A percentile compares a stretch with the other conserved stretches of the same genome.
These are phyloP conservation scores for Millerago galiae DNA, from an alignment of 805 yeast genomes.

Conservation along the genomic window DNA sequence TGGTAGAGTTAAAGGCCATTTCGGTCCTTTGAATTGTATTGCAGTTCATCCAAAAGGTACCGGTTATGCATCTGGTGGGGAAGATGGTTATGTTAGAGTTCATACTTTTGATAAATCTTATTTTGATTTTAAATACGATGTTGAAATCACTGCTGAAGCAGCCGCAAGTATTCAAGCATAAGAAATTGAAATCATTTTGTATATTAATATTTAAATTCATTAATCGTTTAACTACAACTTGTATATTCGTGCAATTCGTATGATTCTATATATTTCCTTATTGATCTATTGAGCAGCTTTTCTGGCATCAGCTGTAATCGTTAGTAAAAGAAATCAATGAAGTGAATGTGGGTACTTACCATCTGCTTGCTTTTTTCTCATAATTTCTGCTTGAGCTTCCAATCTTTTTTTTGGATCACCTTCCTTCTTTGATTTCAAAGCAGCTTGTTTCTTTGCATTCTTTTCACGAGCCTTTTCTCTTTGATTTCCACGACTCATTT, in stretches of 20 bases:
- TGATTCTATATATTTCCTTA: not conserved
- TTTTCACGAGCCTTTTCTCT: conserved; percentile 90
- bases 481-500: conserved; percentile 98
- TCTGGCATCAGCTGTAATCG: conserved; percentile 41
- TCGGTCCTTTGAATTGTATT: conserved; percentile 94
- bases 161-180: conserved; percentile 16
- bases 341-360: no score
- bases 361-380: conserved; percentile 82
- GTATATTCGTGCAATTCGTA: not conserved
- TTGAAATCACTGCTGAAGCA: conserved; percentile 69
- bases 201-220: conserved; percentile 1
- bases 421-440: conserved; percentile 52
- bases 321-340: conserved; percentile 9
- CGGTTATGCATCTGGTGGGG: conserved; percentile 95
- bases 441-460: conserved; percentile 74
- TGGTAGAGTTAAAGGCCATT: conserved; percentile 97
- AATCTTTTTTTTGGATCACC: conserved; percentile 85
- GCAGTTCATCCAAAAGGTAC: conserved; percentile 94
- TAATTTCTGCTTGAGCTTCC: conserved; percentile 85
- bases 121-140: conserved; percentile 89
- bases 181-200: conserved; percentile 1
- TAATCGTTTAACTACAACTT: not conserved
- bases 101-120: conserved; percentile 91
- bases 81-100: conserved; percentile 94
- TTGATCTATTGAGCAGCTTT: conserved; percentile 34